Percentiles rank a stretch among this genome's conserved stretches.
Conservation (phyloP, 1,139 yeast species). For the Nakaseomyces glabratus region DNA sequence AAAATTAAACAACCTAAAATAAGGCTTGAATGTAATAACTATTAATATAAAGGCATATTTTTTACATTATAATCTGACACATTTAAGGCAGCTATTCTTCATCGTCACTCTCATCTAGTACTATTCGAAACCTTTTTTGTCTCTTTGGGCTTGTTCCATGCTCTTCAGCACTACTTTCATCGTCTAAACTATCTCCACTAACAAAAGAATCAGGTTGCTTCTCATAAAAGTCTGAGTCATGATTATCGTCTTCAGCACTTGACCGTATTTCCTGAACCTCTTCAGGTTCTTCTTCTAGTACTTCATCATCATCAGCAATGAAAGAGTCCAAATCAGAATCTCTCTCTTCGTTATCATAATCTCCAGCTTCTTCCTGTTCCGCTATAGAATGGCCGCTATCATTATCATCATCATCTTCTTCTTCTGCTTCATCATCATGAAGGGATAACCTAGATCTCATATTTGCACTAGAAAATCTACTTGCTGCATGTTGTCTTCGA, state of each 20-base stretch:
- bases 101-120: conserved; percentile 26
- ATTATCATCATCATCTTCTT: conserved; percentile 10
- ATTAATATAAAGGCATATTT: too few species aligned
- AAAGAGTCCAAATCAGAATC: conserved; percentile 22
- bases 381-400: conserved; percentile 9
- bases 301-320: conserved; percentile 19
- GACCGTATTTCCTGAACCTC: conserved; percentile 5
- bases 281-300: conserved; percentile 11
- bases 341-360: conserved; percentile 11
- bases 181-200: conserved; percentile 25
- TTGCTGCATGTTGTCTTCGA: too few species aligned
- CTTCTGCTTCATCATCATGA: conserved; percentile 7
- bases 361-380: conserved; percentile 4
- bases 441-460: conserved; percentile 1
- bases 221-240: conserved; percentile 22
- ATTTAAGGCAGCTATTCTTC: too few species aligned
- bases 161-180: conserved; percentile 9
- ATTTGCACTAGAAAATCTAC: conserved; percentile 4
- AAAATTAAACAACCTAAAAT: too few species aligned
- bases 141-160: conserved; percentile 10
- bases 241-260: conserved; percentile 8
- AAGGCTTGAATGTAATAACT: too few species aligned
- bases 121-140: conserved; percentile 17
- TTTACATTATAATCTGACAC: too few species aligned
- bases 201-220: conserved; percentile 20